Evolutionary conservation across 2,329 filamentous ascomycete genomes (phyloP), one percentile per base, ranked within the genome.

Genomic region (Monascus ruber): DNA sequence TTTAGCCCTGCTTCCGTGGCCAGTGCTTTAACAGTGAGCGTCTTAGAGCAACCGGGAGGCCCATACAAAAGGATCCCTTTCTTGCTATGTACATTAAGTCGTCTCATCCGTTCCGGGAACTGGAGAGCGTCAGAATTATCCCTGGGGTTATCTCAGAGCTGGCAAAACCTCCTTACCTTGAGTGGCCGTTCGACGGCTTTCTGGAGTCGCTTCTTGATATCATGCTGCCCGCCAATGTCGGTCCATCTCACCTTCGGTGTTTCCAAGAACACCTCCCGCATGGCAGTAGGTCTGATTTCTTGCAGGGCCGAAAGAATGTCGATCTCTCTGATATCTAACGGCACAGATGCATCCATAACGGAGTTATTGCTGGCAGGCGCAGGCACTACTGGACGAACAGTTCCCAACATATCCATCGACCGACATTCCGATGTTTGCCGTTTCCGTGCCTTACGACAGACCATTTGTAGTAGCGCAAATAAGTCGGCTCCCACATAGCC

Each of bases 11-110:
- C 85, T 59, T 93, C 87, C 5, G 86, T 94, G 10, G 89, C 89
- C 50, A 94, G 77, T 26, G 89, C 89, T 58, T 94, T 87, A 0
- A 89, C 89, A 0, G 80, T 86, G 58, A 95, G 76, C 0, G 89
- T 96, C 65, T 96, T 96, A 47, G 87, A 93, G 64, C 89, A 95
- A 3, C 89, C 89, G 0, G 89, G 89, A 0, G 89, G 89, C 0
- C 89, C 89, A 59, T 94, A 95, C 2, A 96, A 73, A 5, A 96
- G 72, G 10, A 94, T 76, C 0, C 88, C 87, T 55, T 89, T 93
- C 40, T 81, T 81, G 0, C 81, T 78, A 27, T 73, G 72, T 24
- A 72, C 59, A 37, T 70, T 69, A 10, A 74, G 60, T 43, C 64
- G 57, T 38, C 62, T 60, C 62, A 78, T 70, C 26, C 67, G 54